phyloP scores from a whole-genome alignment of 192 early-diverging fungal species.

The Entomortierella beljakovae region DNA sequence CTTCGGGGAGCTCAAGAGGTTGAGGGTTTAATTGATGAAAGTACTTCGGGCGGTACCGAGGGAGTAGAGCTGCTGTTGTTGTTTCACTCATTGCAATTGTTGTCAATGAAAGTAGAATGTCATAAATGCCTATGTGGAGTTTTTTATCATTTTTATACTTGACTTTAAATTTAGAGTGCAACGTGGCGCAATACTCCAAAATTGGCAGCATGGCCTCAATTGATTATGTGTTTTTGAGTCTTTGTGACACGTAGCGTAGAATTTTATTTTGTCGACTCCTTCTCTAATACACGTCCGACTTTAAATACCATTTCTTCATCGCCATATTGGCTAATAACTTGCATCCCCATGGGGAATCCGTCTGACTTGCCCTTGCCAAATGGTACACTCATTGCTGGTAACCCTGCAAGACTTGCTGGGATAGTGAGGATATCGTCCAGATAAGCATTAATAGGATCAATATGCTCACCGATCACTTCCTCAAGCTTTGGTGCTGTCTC shows the following conservation, averaged over 20 bases:
- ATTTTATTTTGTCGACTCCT: too few relatives aligned
- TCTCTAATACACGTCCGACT: conserved; percentile 57
- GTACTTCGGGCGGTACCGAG: conserved; percentile 11
- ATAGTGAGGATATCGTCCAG: conserved; percentile 93
- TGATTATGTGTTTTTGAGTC: too few relatives aligned
- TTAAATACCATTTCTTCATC: conserved; percentile 74
- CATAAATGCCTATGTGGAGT: too few relatives aligned
- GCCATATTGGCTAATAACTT: conserved; percentile 89
- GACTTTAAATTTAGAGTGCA: too few relatives aligned
- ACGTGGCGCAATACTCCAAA: too few relatives aligned
- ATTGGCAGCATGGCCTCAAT: too few relatives aligned
- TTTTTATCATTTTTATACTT: too few relatives aligned
- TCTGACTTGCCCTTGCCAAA: conserved; percentile 54
- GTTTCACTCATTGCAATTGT: background rate
- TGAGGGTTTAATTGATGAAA: conserved; percentile 20
- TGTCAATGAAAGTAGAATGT: too few relatives aligned
- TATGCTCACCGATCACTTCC: conserved; percentile 30
- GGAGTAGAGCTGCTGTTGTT: background rate
- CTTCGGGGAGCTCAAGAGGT: conserved; percentile 29
- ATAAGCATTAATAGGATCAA: conserved; percentile 68
- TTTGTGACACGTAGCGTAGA: too few relatives aligned
- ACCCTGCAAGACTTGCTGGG: conserved; percentile 87
- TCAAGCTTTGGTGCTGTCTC: conserved; percentile 74
- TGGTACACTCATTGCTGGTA: conserved; percentile 79
- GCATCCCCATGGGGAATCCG: conserved; percentile 82